These are phyloP conservation scores for Diplogelasinospora grovesii DNA, from an alignment of 495 filamentous ascomycete genomes.

Conservation along the genomic window DNA sequence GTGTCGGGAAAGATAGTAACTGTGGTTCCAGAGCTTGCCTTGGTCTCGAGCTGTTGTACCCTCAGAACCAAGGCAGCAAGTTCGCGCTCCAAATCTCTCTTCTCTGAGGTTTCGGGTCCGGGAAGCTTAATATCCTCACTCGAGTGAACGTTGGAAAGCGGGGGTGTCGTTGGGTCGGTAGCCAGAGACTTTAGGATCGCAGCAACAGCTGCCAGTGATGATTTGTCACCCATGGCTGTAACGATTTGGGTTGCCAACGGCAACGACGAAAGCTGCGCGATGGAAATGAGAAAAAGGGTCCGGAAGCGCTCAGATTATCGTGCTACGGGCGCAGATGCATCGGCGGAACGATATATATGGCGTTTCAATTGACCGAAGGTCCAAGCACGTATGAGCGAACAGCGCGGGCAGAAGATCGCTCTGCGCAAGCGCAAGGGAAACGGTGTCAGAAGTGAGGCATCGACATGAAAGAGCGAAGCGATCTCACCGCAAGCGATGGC, in stretches of 20 bases:
- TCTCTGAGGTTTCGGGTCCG: constrained; percentile 55
- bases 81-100: constrained; percentile 63
- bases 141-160: constrained; percentile 22
- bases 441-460: no score
- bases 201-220: constrained; percentile 56
- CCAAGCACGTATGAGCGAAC: no score
- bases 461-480: no score
- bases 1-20: constrained; percentile 55
- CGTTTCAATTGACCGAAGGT: no score
- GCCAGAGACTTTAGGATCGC: constrained; percentile 59
- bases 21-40: constrained; percentile 47
- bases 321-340: no score
- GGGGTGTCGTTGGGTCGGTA: constrained; percentile 31
- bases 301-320: no score
- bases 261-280: no score
- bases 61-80: constrained; percentile 60
- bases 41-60: constrained; percentile 62
- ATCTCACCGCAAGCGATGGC: no score
- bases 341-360: no score
- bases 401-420: no score
- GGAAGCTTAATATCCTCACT: constrained; percentile 52
- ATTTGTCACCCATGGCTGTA: constrained; percentile 50
- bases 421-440: no score
- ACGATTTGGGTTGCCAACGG: constrained; percentile 1
- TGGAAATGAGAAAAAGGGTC: no score